Evolutionary conservation across 495 filamentous ascomycete species (phyloP).

Genomic region (Neurospora sp.): DNA sequence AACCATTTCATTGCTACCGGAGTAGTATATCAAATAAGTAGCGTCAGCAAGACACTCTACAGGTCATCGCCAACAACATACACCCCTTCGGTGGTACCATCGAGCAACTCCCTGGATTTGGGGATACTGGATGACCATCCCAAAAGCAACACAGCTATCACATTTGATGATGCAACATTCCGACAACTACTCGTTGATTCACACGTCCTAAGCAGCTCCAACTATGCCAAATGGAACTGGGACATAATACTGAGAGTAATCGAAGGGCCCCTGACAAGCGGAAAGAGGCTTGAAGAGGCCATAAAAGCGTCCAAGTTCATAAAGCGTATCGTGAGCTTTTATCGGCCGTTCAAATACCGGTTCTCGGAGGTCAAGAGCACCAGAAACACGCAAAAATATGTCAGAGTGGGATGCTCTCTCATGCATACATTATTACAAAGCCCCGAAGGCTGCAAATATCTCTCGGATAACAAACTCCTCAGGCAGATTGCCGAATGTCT

Average conservation of each 20-base stretch:
- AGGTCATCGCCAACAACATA: conserved; percentile 50
- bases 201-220: conserved; percentile 71
- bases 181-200: conserved; percentile 79
- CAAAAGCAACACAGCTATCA: conserved; percentile 59
- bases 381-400: conserved; percentile 87
- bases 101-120: conserved; percentile 29
- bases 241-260: conserved; percentile 81
- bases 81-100: conserved; percentile 25
- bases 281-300: conserved; percentile 86
- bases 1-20: conserved; percentile 71
- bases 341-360: conserved; percentile 91
- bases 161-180: conserved; percentile 83
- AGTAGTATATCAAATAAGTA: conserved; percentile 94
- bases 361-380: conserved; percentile 81
- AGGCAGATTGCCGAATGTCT: conserved; percentile 91
- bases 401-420: conserved; percentile 76
- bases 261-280: conserved; percentile 85
- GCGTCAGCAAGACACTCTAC: conserved; percentile 87
- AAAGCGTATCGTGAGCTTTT: conserved; percentile 88
- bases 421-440: conserved; percentile 78
- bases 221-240: conserved; percentile 95
- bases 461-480: conserved; percentile 84
- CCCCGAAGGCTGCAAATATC: conserved; percentile 69
- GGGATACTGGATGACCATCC: conserved; percentile 48
- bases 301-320: conserved; percentile 93